Conservation (phyloP, 345 rosid genomes). For the Brassica juncea region DNA sequence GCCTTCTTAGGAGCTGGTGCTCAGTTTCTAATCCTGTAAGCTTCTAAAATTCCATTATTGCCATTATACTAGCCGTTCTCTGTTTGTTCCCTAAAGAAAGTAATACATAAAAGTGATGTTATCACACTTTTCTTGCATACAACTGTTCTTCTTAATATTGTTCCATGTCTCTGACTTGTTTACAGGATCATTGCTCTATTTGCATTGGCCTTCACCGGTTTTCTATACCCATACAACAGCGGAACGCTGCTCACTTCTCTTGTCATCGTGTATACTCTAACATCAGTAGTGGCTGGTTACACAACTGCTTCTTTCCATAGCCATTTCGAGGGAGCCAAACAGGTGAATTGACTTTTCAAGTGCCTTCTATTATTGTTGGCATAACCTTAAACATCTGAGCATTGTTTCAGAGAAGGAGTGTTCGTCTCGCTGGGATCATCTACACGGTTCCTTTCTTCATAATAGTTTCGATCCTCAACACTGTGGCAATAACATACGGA, state of each 20-base stretch:
- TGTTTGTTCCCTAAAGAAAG: background rate
- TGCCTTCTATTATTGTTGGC: conserved; percentile 7
- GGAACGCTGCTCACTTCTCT: conserved; percentile 62
- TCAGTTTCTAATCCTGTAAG: conserved; percentile 77
- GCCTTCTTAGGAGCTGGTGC: conserved; percentile 77
- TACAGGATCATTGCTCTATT: conserved; percentile 61
- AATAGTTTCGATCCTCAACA: conserved; percentile 55
- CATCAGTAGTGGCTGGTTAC: conserved; percentile 76
- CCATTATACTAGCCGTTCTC: background rate
- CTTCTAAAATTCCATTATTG: conserved; percentile 21
- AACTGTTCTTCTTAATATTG: background rate
- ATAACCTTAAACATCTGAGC: background rate
- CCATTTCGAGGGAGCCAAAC: conserved; percentile 65
- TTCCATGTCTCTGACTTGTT: conserved; percentile 18
- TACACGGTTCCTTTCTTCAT: conserved; percentile 59
- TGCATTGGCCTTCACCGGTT: conserved; percentile 58
- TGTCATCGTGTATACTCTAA: conserved; percentile 54
- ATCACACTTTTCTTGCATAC: background rate
- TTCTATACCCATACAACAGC: conserved; percentile 74
- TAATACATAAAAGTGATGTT: background rate
- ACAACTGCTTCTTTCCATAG: conserved; percentile 66
- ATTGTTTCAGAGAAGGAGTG: conserved; percentile 60
- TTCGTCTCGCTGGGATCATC: conserved; percentile 63
- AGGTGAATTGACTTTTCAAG: conserved; percentile 50
- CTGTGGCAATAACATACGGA: conserved; percentile 64